Evolutionary conservation across 768 basidiomycete genomes (phyloP).

Genomic region (Rhizopogon roseolus): DNA sequence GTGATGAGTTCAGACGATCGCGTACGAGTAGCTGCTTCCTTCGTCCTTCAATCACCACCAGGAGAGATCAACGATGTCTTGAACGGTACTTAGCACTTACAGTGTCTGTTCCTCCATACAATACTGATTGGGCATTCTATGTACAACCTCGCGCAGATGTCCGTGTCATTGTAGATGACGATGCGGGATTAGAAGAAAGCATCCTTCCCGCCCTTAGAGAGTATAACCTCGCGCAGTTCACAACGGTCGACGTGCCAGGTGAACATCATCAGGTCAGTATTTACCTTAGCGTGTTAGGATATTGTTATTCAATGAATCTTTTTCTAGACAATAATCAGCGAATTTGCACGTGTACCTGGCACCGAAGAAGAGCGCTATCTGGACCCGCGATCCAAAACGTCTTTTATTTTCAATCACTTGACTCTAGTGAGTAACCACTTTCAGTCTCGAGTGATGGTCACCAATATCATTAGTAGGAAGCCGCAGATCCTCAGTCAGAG

Average conservation of each 20-base stretch:
- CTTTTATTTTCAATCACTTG: constrained; percentile 83
- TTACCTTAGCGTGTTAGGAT: background rate
- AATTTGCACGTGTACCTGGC: constrained; percentile 50
- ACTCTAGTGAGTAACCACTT: constrained; percentile 52
- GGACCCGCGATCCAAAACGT: constrained; percentile 76
- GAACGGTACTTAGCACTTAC: constrained; percentile 52
- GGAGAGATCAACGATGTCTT: constrained; percentile 97
- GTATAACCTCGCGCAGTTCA: constrained; percentile 88
- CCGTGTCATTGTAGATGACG: constrained; percentile 83
- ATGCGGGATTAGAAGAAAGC: constrained; percentile 74
- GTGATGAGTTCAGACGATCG: constrained; percentile 60
- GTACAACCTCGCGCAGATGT: constrained; percentile 55
- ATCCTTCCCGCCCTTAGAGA: constrained; percentile 73
- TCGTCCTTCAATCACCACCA: constrained; percentile 87
- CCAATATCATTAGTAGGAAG: constrained; percentile 47
- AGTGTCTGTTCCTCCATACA: constrained; percentile 1
- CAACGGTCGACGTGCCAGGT: constrained; percentile 79
- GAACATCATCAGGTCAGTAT: constrained; percentile 65
- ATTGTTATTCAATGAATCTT: constrained; percentile 1
- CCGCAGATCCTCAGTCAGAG: constrained; percentile 63
- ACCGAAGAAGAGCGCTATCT: constrained; percentile 64
- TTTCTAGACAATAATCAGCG: constrained; percentile 75
- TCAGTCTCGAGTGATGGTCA: constrained; percentile 8
- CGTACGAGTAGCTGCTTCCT: constrained; percentile 66
- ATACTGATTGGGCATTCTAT: constrained; percentile 1